These are phyloP conservation scores for Amanita molliuscula DNA, from an alignment of 768 basidiomycete genomes.

Conservation along the genomic window DNA sequence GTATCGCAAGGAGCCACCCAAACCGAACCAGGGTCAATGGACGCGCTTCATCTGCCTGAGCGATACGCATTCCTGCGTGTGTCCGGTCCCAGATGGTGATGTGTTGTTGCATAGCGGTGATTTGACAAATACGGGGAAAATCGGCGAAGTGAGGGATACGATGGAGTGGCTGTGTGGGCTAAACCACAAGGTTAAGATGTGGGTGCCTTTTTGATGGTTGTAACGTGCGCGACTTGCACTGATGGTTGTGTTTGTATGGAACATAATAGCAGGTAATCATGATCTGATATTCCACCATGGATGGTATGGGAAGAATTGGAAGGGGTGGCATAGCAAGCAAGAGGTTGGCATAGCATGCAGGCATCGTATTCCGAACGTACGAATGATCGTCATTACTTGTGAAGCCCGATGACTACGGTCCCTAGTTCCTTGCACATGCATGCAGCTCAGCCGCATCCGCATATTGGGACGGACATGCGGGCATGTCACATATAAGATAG, in stretches of 20 bases:
- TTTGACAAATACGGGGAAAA: constrained; percentile 39
- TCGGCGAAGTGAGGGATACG: constrained; percentile 34
- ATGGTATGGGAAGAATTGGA: constrained; percentile 28
- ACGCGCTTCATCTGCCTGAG: constrained; percentile 53
- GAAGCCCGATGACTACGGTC: no score
- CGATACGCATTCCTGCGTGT: constrained; percentile 41
- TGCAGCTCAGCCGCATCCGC: no score
- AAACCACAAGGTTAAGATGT: constrained; percentile 54
- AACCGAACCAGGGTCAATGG: constrained; percentile 26
- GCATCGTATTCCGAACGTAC: no score
- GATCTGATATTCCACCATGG: constrained; percentile 36
- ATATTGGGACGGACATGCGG: no score
- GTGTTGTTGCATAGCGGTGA: constrained; percentile 61
- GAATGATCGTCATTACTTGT: no score
- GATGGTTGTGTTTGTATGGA: constrained; percentile 15
- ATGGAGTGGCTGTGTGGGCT: constrained; percentile 48
- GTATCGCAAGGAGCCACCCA: constrained; percentile 14
- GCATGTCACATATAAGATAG: no score
- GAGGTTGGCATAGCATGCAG: constrained; percentile 16
- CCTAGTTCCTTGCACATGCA: no score
- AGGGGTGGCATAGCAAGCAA: constrained; percentile 19
- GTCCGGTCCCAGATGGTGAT: constrained; percentile 47
- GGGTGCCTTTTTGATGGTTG: constrained; percentile 14
- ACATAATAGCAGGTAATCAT: constrained; percentile 67
- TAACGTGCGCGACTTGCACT: no score